Conservation (phyloP, 768 basidiomycete genomes). For the Candolleomyces eurysporus region DNA sequence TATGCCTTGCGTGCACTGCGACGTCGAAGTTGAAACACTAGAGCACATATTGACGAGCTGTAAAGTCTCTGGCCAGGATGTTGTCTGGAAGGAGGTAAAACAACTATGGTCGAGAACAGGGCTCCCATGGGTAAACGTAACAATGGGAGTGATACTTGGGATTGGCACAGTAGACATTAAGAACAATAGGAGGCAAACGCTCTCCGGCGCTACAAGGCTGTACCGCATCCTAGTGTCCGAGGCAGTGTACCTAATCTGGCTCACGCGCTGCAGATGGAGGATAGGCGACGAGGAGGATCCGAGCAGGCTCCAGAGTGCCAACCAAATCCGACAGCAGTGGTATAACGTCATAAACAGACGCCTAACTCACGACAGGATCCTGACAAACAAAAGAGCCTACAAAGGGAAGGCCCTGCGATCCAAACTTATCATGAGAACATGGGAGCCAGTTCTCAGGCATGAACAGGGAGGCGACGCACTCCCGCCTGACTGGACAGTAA, state of each 20-base stretch:
- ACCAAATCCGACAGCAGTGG: background rate
- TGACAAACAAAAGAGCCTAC: background rate
- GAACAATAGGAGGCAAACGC: too few species aligned
- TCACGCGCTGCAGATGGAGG: background rate
- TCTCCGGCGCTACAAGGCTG: too few species aligned
- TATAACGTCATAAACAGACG: background rate
- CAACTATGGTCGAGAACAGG: slow-evolving; percentile 14
- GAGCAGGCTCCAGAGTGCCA: background rate
- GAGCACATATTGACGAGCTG: slow-evolving; percentile 14
- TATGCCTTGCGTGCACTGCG: slow-evolving; percentile 9
- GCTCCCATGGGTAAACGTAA: slow-evolving; percentile 3
- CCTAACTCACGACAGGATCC: too few species aligned
- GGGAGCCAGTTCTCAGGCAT: background rate
- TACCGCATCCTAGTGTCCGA: background rate
- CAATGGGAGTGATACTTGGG: slow-evolving; percentile 18
- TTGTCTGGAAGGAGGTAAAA: slow-evolving; percentile 18
- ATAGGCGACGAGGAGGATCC: background rate
- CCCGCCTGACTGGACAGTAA: background rate
- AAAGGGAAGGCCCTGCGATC: background rate
- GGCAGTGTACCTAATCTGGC: background rate
- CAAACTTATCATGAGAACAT: background rate
- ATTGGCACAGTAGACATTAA: too few species aligned
- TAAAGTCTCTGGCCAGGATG: slow-evolving; percentile 14
- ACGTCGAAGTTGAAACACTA: background rate
- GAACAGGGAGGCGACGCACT: background rate